Base-by-base conservation (phyloP, 345 rosid species). In the Pistacia atlantica region DNA sequence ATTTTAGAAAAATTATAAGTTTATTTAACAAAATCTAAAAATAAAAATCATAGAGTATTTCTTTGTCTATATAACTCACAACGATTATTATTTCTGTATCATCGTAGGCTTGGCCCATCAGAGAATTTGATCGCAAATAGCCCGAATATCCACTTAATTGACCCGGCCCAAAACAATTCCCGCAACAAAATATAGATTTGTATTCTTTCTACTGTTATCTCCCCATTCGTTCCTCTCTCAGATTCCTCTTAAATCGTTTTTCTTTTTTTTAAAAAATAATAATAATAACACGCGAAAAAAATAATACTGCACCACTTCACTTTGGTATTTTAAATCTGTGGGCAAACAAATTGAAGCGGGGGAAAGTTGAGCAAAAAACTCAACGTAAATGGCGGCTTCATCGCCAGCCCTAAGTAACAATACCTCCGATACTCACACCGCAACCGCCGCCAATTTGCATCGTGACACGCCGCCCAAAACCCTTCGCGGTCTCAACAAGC, bases 401-500 rank as follows among this genome's bases (percentile, higher is more conserved):
- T 89, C 90, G 64, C 92, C 95, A 16, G 87, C 91, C 66, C 81
- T 71, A 57, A 73, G 69, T 75, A 73, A 69, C 79, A 72, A 57
- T 80, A 73, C 76, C 49, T 71, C 72, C 73, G 86, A 86, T 58
- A 42, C 76, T 31, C 57, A 78, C 78, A 35, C 75, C 80, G 80
- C 74, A 69, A 65, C 64, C 73, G 54, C 71, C 22, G 58, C 70
- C 33, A 17, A 70, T 11, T 33, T 75, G 68, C 78, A 63, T 65
- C 87, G 84, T 20, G 87, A 82, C 52, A 79, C 87, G 8, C 89
- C 93, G 11, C 91, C 90, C 18, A 92, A 85, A 84, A 92, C 93
- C 46, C 97, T 90, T 68, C 99, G 99, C 49, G 98, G 98, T 28
- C 99, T 93, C 74, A 96, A 92, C 79, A 96, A 96, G 79, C 98